phyloP scores from a whole-genome alignment of 306 rosid species.

The Cotoneaster glaucophyllus region DNA sequence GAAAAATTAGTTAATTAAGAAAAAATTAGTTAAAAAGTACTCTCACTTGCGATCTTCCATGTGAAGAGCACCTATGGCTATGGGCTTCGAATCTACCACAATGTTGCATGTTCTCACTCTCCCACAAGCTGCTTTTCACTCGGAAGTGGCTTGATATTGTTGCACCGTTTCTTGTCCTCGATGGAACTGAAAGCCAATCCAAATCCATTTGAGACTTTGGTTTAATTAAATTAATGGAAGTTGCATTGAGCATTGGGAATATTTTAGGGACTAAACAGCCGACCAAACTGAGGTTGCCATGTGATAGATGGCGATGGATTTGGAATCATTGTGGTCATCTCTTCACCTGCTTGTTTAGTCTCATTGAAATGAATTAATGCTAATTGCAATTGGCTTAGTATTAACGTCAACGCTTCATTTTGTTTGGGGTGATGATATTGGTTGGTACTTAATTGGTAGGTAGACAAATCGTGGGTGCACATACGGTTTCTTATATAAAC shows the following conservation, averaged over 20 bases:
- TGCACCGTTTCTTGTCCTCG: conserved; percentile 60
- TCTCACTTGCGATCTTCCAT: conserved; percentile 29
- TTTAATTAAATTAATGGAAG: conserved; percentile 27
- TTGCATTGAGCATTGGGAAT: conserved; percentile 37
- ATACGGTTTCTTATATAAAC: background rate
- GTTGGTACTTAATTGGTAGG: background rate
- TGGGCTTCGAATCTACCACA: conserved; percentile 57
- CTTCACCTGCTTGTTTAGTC: conserved; percentile 32
- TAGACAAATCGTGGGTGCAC: background rate
- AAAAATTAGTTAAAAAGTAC: background rate
- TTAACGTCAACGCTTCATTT: conserved; percentile 46
- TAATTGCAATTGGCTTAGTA: conserved; percentile 10
- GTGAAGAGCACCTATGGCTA: conserved; percentile 60
- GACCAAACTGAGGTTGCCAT: conserved; percentile 66
- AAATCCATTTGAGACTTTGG: conserved; percentile 26
- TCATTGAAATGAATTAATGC: conserved; percentile 1
- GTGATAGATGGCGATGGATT: conserved; percentile 67
- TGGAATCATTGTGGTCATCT: conserved; percentile 64
- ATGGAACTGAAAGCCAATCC: conserved; percentile 48
- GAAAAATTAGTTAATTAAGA: background rate
- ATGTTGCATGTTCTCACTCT: conserved; percentile 69
- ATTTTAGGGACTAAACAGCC: conserved; percentile 49
- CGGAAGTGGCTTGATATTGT: conserved; percentile 62
- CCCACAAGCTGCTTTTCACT: conserved; percentile 60
- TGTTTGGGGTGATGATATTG: background rate